phyloP scores from a whole-genome alignment of 2,329 filamentous ascomycete genomes.

The Neocatenulostroma microsporum region DNA sequence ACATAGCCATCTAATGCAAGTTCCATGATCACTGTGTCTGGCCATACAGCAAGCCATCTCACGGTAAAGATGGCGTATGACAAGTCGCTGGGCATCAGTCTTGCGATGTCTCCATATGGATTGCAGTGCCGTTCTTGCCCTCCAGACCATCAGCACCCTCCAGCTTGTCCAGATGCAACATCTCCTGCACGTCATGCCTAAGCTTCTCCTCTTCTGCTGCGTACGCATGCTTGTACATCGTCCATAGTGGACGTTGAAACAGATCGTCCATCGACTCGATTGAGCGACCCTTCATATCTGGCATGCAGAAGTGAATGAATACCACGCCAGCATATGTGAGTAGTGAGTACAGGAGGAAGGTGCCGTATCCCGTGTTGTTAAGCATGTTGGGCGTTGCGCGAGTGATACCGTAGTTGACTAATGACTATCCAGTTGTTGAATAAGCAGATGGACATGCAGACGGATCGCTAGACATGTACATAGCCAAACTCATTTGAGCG shows the following conservation, averaged over 20 bases:
- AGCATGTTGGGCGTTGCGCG: constrained; percentile 15
- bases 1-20: no score
- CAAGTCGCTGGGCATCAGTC: no score
- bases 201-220: constrained; percentile 18
- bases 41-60: no score
- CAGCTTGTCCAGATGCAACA: constrained; percentile 9
- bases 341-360: constrained; percentile 15
- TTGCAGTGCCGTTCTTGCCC: no score
- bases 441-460: constrained; percentile 18
- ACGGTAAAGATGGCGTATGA: no score
- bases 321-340: constrained; percentile 14
- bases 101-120: no score
- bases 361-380: constrained; percentile 14
- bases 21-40: no score
- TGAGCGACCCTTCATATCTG: constrained; percentile 14
- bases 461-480: no score
- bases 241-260: constrained; percentile 14
- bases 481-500: no score
- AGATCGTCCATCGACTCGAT: constrained; percentile 20
- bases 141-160: no score
- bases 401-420: constrained; percentile 17
- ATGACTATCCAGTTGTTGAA: constrained; percentile 19
- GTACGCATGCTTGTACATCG: constrained; percentile 15
- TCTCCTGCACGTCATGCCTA: constrained; percentile 14
- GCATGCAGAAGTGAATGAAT: constrained; percentile 16